phyloP scores from a whole-genome alignment of 805 yeast species.

The Jamesozyma hellenica region DNA sequence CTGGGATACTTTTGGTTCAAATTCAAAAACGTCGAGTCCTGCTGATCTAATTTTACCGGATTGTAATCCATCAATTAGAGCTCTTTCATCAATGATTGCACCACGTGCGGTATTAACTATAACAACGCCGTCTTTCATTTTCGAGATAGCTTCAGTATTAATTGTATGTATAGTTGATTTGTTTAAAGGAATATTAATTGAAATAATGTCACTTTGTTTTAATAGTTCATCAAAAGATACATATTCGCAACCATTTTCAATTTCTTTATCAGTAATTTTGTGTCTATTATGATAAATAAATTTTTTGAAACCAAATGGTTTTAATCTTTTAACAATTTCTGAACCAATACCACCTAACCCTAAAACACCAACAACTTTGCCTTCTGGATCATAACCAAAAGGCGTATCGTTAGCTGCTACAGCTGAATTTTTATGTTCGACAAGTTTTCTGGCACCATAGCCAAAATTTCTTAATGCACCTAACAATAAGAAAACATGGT shows the following conservation, averaged over 20 bases:
- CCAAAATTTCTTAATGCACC: slow-evolving; percentile 63
- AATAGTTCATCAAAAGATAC: slow-evolving; percentile 63
- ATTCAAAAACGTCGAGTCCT: slow-evolving; percentile 69
- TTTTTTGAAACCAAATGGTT: slow-evolving; percentile 66
- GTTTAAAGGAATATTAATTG: slow-evolving; percentile 72
- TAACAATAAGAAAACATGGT: slow-evolving; percentile 52
- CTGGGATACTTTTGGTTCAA: slow-evolving; percentile 60
- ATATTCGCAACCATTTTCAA: slow-evolving; percentile 63
- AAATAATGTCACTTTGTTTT: slow-evolving; percentile 53
- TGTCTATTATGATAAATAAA: slow-evolving; percentile 65
- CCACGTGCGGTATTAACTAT: slow-evolving; percentile 83
- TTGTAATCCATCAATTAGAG: slow-evolving; percentile 46
- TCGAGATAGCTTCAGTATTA: slow-evolving; percentile 45
- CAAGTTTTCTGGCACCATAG: slow-evolving; percentile 42
- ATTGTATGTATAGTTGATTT: slow-evolving; percentile 59
- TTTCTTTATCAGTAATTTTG: slow-evolving; percentile 41
- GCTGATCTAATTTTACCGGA: slow-evolving; percentile 56
- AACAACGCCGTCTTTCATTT: slow-evolving; percentile 73
- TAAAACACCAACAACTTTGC: slow-evolving; percentile 65
- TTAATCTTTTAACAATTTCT: slow-evolving; percentile 58
- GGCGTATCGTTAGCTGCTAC: slow-evolving; percentile 45
- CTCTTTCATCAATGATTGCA: slow-evolving; percentile 61
- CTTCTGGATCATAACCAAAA: slow-evolving; percentile 66
- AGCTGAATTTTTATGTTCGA: slow-evolving; percentile 52
- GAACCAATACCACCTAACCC: slow-evolving; percentile 92